Evolutionary conservation across 257 asterid genomes (phyloP).

Genomic region (Forsythia viridissima): DNA sequence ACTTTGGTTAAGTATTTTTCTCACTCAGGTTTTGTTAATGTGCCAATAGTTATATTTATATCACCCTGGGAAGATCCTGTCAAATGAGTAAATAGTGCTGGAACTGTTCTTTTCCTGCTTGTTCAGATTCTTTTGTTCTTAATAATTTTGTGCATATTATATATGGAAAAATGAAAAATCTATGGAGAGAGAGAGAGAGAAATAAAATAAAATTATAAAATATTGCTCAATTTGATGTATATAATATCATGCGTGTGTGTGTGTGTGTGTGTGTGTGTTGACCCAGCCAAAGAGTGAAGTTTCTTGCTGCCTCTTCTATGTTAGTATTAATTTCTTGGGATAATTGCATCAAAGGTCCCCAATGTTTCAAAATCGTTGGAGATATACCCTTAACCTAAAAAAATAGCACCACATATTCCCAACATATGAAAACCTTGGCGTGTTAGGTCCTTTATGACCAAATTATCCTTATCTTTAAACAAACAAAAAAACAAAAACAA

Average conservation of each 20-base stretch:
- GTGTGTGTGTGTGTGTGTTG: neutral
- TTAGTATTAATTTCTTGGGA: too few relatives aligned
- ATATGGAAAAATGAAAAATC: conserved; percentile 21
- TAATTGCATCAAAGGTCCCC: too few relatives aligned
- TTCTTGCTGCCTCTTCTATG: neutral
- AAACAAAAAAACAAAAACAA: too few relatives aligned
- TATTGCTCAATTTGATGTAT: neutral
- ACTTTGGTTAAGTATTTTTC: neutral
- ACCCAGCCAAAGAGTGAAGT: neutral
- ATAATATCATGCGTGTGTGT: neutral
- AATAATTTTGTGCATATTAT: neutral
- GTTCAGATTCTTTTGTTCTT: conserved; percentile 24
- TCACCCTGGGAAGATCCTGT: conserved; percentile 7
- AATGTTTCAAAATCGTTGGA: too few relatives aligned
- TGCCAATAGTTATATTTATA: conserved; percentile 30
- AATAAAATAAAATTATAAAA: too few relatives aligned
- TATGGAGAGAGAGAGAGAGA: neutral
- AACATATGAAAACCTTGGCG: too few relatives aligned
- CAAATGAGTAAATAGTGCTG: conserved; percentile 23
- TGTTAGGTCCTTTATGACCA: too few relatives aligned
- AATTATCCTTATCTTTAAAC: too few relatives aligned
- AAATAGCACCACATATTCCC: too few relatives aligned
- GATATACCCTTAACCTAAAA: too few relatives aligned
- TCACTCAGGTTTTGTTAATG: conserved; percentile 16
- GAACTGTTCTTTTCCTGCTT: conserved; percentile 33